phyloP scores from a whole-genome alignment of 2,329 filamentous ascomycete genomes.

The Verticillium longisporum region DNA sequence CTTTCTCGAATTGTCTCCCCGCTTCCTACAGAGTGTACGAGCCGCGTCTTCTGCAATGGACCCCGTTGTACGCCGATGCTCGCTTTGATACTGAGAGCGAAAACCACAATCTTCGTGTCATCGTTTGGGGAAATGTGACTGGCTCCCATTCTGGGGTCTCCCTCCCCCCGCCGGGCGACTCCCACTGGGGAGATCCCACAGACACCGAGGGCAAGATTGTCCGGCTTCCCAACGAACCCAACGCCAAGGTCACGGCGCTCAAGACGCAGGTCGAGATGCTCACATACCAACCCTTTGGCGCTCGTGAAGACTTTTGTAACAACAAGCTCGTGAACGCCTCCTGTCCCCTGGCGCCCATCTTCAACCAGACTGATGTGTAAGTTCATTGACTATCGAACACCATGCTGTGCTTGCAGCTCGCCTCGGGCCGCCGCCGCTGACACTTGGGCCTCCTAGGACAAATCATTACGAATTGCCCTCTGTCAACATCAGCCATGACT shows the following conservation, averaged over 20 bases:
- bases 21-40: constrained; percentile 48
- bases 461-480: constrained; percentile 51
- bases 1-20: constrained; percentile 79
- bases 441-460: not conserved
- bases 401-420: too few species aligned
- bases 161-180: constrained; percentile 53
- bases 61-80: constrained; percentile 68
- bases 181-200: constrained; percentile 55
- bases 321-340: constrained; percentile 48
- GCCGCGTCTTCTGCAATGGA: constrained; percentile 68
- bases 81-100: constrained; percentile 57
- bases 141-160: constrained; percentile 54
- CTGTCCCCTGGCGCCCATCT: constrained; percentile 73
- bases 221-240: constrained; percentile 40
- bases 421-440: not conserved
- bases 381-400: constrained; percentile 11
- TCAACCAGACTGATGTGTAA: constrained; percentile 40
- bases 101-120: constrained; percentile 64
- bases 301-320: constrained; percentile 59
- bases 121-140: constrained; percentile 85
- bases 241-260: constrained; percentile 65
- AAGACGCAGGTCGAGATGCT: constrained; percentile 66
- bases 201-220: constrained; percentile 70
- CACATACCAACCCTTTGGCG: constrained; percentile 63
- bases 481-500: constrained; percentile 66